Conservation (phyloP, 805 yeast genomes). For the Yueomyces sinensis region DNA sequence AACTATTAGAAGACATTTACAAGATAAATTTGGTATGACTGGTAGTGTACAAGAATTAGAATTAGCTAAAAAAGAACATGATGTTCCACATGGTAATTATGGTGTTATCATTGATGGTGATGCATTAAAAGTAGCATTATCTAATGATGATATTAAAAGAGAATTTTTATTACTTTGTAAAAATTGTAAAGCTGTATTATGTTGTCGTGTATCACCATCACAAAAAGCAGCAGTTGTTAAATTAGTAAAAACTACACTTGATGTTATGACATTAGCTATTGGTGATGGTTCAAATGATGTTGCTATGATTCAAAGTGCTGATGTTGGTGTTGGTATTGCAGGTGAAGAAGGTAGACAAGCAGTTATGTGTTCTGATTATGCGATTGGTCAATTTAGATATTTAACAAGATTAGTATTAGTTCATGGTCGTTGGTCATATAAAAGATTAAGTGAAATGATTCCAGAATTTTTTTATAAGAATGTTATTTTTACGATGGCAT, state of each 20-base stretch:
- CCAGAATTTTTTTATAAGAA: constrained; percentile 74
- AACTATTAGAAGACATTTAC: constrained; percentile 39
- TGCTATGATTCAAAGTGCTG: constrained; percentile 82
- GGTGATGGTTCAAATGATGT: constrained; percentile 89
- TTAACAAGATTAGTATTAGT: constrained; percentile 52
- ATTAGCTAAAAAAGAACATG: constrained; percentile 42
- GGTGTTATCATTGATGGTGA: constrained; percentile 76
- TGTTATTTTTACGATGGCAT: constrained; percentile 58
- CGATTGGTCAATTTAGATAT: constrained; percentile 74
- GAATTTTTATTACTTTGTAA: constrained; percentile 63
- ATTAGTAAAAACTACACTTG: constrained; percentile 57
- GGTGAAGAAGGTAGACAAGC: constrained; percentile 91
- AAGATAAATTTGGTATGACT: constrained; percentile 42
- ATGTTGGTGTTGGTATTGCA: constrained; percentile 81
- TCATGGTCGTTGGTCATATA: constrained; percentile 83
- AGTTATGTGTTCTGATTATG: constrained; percentile 80
- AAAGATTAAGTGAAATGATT: constrained; percentile 71
- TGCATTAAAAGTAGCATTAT: constrained; percentile 46
- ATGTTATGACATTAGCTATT: constrained; percentile 76
- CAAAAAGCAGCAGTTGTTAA: constrained; percentile 76
- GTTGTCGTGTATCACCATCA: constrained; percentile 83
- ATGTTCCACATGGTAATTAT: constrained; percentile 54
- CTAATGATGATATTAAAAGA: constrained; percentile 30
- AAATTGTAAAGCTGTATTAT: constrained; percentile 68
- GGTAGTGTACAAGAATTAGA: constrained; percentile 49